These are phyloP conservation scores for Prillingera fragicola DNA, from an alignment of 1,284 basidiomycete species.

Conservation along the genomic window DNA sequence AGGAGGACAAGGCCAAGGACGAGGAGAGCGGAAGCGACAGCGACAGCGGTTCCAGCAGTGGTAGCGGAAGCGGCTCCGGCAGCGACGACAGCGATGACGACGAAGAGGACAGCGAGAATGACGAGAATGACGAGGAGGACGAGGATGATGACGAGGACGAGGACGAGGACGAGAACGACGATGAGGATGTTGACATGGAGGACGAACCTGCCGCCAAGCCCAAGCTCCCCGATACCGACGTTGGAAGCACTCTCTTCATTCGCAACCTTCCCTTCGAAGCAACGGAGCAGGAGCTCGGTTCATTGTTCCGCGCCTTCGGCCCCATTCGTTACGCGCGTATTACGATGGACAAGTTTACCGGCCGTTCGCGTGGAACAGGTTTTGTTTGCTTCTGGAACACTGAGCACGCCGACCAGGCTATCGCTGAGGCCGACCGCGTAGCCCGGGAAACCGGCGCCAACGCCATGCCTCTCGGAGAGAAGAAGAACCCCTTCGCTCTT, in stretches of 20 bases:
- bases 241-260: constrained; percentile 87
- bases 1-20: constrained; percentile 48
- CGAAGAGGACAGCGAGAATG: constrained; percentile 33
- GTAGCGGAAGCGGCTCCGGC: constrained; percentile 61
- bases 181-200: constrained; percentile 51
- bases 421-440: constrained; percentile 73
- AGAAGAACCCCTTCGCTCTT: constrained; percentile 77
- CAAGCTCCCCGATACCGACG: constrained; percentile 68
- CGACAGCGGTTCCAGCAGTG: constrained; percentile 55
- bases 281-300: constrained; percentile 81
- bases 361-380: constrained; percentile 85
- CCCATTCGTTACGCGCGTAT: constrained; percentile 90
- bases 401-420: constrained; percentile 78
- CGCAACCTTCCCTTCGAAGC: constrained; percentile 91
- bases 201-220: constrained; percentile 61
- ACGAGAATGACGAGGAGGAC: constrained; percentile 52
- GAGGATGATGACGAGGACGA: constrained; percentile 48
- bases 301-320: constrained; percentile 84
- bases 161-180: constrained; percentile 39
- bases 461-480: constrained; percentile 45
- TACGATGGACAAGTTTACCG: constrained; percentile 75
- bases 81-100: constrained; percentile 35
- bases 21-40: constrained; percentile 26
- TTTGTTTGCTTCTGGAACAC: constrained; percentile 98
- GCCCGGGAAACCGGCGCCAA: constrained; percentile 55